Evolutionary conservation across 2,329 filamentous ascomycete genomes (phyloP), one percentile per base, ranked within the genome.

Genomic region (Monilinia polystroma): DNA sequence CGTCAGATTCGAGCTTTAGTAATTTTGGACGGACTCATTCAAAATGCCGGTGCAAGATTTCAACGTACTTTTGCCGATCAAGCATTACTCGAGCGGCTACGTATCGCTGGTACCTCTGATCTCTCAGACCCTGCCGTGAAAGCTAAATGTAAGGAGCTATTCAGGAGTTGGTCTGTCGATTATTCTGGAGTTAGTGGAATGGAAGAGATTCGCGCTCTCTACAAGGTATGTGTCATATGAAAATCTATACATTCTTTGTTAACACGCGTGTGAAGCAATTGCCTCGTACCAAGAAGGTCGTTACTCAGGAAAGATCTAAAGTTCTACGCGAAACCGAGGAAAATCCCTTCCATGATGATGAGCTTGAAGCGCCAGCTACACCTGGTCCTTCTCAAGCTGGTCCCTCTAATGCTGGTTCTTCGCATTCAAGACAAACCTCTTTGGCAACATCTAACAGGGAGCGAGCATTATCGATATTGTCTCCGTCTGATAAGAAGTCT

Each of bases 1-100:
- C 90, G 93, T 60, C 95, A 99, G 78, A 84, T 98, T 45, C 87
- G 95, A 68, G 91, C 95, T 47, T 85, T 99, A 29, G 90, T 90
- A 14, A 89, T 99, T 60, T 85, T 99, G 2, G 95, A 99, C 77
- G 93, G 91, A 53, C 83, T 99, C 51, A 95, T 99, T 68, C 92
- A 97, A 76, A 99, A 99, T 80, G 93, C 93, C 2, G 94, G 94
- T 1, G 84, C 90, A 16, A 87, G 90, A 16, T 97, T 98, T 76
- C 91, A 97, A 78, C 87, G 91, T 59, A 85, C 86, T 20, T 97
- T 98, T 77, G 91, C 89, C 12, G 94, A 99, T 74, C 93, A 97
- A 76, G 91, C 93, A 41, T 82, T 99, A 51, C 85, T 99, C 68
- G 95, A 99, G 79, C 90, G 95, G 32, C 83, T 99, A 63, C 88